A percentile compares a stretch with the other conserved stretches of the same genome.
These are phyloP conservation scores for Xylaria sp. DNA, from an alignment of 2,329 filamentous ascomycete species.

Conservation along the genomic window DNA sequence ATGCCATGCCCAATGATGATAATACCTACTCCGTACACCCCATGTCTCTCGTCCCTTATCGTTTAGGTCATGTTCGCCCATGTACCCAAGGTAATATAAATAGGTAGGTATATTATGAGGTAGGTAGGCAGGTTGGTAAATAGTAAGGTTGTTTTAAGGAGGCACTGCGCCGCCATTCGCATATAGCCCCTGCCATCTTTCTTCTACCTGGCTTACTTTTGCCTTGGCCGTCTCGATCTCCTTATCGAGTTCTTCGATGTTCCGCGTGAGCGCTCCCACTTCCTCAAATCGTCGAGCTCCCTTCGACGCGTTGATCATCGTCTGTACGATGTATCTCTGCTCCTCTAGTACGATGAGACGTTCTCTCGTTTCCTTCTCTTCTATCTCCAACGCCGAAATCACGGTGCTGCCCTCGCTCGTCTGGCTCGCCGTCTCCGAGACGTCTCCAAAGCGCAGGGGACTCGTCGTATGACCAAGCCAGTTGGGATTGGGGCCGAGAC, in stretches of 20 bases:
- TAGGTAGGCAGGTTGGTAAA: too few species aligned
- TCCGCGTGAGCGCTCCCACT: slow-evolving; percentile 70
- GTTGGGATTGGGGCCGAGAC: slow-evolving; percentile 31
- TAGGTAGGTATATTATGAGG: too few species aligned
- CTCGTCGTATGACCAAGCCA: slow-evolving; percentile 25
- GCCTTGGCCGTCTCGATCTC: slow-evolving; percentile 67
- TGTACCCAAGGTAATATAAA: too few species aligned
- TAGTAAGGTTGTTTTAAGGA: not conserved
- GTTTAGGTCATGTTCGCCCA: not conserved
- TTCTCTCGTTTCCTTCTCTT: slow-evolving; percentile 78
- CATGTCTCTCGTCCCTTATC: not conserved
- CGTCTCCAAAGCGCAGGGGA: slow-evolving; percentile 43
- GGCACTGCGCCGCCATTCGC: slow-evolving; percentile 23
- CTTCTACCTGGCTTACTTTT: slow-evolving; percentile 63
- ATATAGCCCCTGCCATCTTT: slow-evolving; percentile 51
- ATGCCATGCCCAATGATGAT: too few species aligned
- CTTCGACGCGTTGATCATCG: slow-evolving; percentile 76
- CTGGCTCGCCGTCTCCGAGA: slow-evolving; percentile 46
- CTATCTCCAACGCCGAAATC: slow-evolving; percentile 61
- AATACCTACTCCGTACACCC: not conserved
- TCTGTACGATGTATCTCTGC: slow-evolving; percentile 80
- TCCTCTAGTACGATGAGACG: slow-evolving; percentile 80
- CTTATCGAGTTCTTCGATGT: slow-evolving; percentile 72
- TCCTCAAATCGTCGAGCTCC: slow-evolving; percentile 79
- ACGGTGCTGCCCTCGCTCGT: slow-evolving; percentile 49